Conservation (phyloP, 2,329 filamentous ascomycete species). For the Ophiostoma perfectum region DNA sequence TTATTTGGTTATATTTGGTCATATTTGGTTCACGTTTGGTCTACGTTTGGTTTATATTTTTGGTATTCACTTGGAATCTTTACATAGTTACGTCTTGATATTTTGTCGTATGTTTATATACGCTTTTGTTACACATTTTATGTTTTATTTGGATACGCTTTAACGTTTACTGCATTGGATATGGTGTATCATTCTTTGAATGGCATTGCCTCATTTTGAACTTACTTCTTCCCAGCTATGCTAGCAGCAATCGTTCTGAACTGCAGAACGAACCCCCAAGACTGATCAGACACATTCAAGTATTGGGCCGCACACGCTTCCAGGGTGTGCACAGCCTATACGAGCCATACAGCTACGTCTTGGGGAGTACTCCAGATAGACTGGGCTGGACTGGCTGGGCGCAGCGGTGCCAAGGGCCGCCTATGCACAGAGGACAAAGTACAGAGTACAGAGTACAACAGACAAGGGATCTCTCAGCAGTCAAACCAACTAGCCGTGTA, state of each 20-base stretch:
- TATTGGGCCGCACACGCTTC: too few relatives aligned
- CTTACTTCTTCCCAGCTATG: too few relatives aligned
- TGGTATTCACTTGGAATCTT: background rate
- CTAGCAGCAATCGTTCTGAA: too few relatives aligned
- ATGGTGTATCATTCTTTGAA: background rate
- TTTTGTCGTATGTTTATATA: background rate
- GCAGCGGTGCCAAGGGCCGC: background rate
- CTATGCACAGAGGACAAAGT: background rate
- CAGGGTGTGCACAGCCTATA: too few relatives aligned
- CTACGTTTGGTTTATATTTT: background rate
- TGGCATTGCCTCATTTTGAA: background rate
- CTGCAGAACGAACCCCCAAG: too few relatives aligned
- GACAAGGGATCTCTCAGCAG: background rate
- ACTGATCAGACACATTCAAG: too few relatives aligned
- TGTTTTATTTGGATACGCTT: background rate
- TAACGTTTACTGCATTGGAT: background rate
- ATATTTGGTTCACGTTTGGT: background rate
- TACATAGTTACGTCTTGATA: background rate
- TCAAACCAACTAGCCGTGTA: background rate
- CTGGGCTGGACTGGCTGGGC: conserved; percentile 2
- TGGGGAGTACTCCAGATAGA: background rate
- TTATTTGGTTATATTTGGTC: background rate
- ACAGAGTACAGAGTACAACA: background rate
- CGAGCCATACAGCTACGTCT: background rate
- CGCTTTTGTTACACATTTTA: background rate